Evolutionary conservation across 768 basidiomycete species (phyloP).

Genomic region (Russula dissimulans): DNA sequence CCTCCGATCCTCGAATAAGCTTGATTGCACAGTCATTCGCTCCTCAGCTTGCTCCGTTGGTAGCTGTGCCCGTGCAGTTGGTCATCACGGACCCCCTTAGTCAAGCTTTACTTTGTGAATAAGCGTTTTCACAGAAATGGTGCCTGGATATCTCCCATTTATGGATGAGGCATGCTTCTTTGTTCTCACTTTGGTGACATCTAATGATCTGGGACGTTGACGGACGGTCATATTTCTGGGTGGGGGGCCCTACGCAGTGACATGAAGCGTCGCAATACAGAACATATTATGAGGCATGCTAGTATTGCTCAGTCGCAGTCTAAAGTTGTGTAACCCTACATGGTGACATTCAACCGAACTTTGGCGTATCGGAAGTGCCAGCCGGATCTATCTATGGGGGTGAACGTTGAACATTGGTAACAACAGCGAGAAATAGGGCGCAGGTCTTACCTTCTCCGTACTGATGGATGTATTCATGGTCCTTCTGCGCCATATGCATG

Average conservation of each 20-base stretch:
- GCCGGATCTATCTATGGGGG: slow-evolving; percentile 29
- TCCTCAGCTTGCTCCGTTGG: not conserved
- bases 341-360: slow-evolving; percentile 12
- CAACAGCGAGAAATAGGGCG: too few relatives aligned
- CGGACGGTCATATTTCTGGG: too few relatives aligned
- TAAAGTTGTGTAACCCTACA: not conserved
- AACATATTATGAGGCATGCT: too few relatives aligned
- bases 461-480: slow-evolving; percentile 49
- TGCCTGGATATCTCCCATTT: slow-evolving; percentile 5
- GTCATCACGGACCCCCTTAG: not conserved
- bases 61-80: too few relatives aligned
- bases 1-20: slow-evolving; percentile 7
- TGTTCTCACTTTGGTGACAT: too few relatives aligned
- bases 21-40: not conserved
- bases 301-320: too few relatives aligned
- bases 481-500: slow-evolving; percentile 52
- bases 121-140: not conserved
- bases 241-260: too few relatives aligned
- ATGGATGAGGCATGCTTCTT: not conserved
- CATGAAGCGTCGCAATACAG: too few relatives aligned
- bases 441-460: slow-evolving; percentile 45
- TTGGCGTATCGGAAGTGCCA: slow-evolving; percentile 23
- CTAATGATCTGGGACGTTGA: too few relatives aligned
- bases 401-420: not conserved
- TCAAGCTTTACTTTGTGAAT: not conserved